These are phyloP conservation scores for Alternaria sp. DNA, from an alignment of 2,329 filamentous ascomycete genomes.

Conservation along the genomic window DNA sequence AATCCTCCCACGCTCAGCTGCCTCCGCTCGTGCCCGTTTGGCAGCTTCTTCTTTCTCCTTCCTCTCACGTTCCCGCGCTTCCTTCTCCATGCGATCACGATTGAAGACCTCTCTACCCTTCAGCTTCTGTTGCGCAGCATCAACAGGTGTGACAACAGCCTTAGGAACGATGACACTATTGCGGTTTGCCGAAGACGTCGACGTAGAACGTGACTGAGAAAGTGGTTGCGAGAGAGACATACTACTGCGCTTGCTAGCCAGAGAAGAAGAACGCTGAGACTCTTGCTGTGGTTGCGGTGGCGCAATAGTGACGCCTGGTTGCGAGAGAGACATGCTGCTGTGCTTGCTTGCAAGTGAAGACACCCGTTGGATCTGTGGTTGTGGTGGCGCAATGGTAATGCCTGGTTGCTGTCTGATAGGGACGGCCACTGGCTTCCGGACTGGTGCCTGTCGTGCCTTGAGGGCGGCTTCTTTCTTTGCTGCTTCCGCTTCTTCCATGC, in stretches of 20 bases:
- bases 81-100: slow-evolving; percentile 54
- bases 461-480: slow-evolving; percentile 50
- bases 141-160: slow-evolving; percentile 41
- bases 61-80: slow-evolving; percentile 52
- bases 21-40: slow-evolving; percentile 56
- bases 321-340: slow-evolving; percentile 30
- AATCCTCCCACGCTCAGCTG: slow-evolving; percentile 56
- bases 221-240: slow-evolving; percentile 27
- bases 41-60: slow-evolving; percentile 60
- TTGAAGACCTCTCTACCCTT: slow-evolving; percentile 60
- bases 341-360: slow-evolving; percentile 32
- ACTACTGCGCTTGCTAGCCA: slow-evolving; percentile 35
- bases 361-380: slow-evolving; percentile 19
- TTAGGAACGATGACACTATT: slow-evolving; percentile 35
- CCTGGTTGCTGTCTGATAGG: slow-evolving; percentile 53
- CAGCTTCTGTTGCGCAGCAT: slow-evolving; percentile 41
- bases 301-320: slow-evolving; percentile 23
- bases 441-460: slow-evolving; percentile 43
- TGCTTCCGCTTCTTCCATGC: slow-evolving; percentile 44
- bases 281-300: slow-evolving; percentile 16
- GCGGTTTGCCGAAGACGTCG: slow-evolving; percentile 36
- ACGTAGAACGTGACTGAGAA: slow-evolving; percentile 31
- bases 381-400: slow-evolving; percentile 26
- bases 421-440: slow-evolving; percentile 59
- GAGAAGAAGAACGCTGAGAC: slow-evolving; percentile 26